These are phyloP conservation scores for Pseudogymnoascus destructans DNA, from an alignment of 2,329 filamentous ascomycete species.

Conservation along the genomic window DNA sequence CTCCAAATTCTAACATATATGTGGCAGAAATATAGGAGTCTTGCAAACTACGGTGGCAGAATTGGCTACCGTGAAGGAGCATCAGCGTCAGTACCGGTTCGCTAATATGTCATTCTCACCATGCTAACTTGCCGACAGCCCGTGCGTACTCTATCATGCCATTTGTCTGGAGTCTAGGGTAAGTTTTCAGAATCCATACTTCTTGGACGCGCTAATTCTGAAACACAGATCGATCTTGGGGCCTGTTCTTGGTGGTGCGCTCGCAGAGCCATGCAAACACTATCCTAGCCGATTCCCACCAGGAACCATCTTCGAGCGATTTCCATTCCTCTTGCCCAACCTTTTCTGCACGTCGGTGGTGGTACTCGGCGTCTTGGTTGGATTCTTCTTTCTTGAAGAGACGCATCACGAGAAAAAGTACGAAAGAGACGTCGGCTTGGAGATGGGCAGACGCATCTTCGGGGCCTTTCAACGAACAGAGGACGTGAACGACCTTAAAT, in stretches of 20 bases:
- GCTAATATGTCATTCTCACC: conserved; percentile 14
- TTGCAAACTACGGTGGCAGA: conserved; percentile 92
- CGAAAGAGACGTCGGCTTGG: conserved; percentile 60
- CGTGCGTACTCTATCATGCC: conserved; percentile 97
- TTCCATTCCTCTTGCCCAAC: conserved; percentile 85
- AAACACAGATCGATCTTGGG: conserved; percentile 67
- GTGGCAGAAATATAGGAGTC: conserved; percentile 72
- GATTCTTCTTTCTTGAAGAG: conserved; percentile 82
- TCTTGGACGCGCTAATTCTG: conserved; percentile 5
- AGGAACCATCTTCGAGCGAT: conserved; percentile 70
- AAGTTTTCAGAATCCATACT: conserved; percentile 25
- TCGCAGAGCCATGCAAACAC: conserved; percentile 74
- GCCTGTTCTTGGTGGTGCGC: conserved; percentile 76
- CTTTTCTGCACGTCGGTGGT: conserved; percentile 77
- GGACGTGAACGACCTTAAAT: conserved; percentile 23
- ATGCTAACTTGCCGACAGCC: conserved; percentile 36
- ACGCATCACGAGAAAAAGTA: conserved; percentile 76
- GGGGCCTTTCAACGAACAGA: conserved; percentile 23
- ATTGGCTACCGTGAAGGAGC: conserved; percentile 81
- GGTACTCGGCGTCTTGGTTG: conserved; percentile 60
- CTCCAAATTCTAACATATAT: conserved; percentile 16
- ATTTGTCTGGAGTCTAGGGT: conserved; percentile 93
- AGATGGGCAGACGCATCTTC: conserved; percentile 59
- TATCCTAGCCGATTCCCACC: conserved; percentile 62
- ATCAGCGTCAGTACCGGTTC: conserved; percentile 59